Percentiles rank a stretch among this genome's conserved stretches.
Evolutionary conservation across 495 filamentous ascomycete species (phyloP).

Genomic region (Podospora anserina): DNA sequence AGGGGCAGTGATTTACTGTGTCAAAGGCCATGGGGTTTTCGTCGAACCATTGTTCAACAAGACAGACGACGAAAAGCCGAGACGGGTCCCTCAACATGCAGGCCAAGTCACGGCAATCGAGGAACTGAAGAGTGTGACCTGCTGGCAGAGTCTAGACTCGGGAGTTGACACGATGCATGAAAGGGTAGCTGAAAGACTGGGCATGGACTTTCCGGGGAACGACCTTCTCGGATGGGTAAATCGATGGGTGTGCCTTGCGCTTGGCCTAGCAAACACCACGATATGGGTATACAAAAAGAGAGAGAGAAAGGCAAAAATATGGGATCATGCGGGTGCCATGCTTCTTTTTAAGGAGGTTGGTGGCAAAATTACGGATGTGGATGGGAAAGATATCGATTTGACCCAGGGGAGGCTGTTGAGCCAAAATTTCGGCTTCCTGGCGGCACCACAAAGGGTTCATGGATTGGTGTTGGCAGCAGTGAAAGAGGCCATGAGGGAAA

Average conservation of each 20-base stretch:
- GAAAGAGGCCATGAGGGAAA: constrained; percentile 26
- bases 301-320: constrained; percentile 57
- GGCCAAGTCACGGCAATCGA: constrained; percentile 26
- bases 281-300: constrained; percentile 58
- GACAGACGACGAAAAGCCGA: neutral
- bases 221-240: constrained; percentile 63
- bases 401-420: constrained; percentile 41
- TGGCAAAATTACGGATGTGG: constrained; percentile 59
- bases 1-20: constrained; percentile 57
- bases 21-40: constrained; percentile 54
- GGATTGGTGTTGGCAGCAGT: constrained; percentile 34
- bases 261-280: constrained; percentile 58
- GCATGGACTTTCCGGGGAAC: constrained; percentile 48
- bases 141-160: constrained; percentile 40
- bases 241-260: constrained; percentile 59
- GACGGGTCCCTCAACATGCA: constrained; percentile 25
- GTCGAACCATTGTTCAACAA: constrained; percentile 43
- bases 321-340: constrained; percentile 72
- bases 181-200: constrained; percentile 47
- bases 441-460: constrained; percentile 39
- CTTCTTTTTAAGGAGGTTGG: constrained; percentile 64
- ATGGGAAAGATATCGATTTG: constrained; percentile 53
- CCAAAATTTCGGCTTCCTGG: constrained; percentile 51
- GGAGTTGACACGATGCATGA: constrained; percentile 44
- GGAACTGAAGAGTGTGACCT: constrained; percentile 38